Percentiles rank a stretch among this genome's conserved stretches.
Conservation (phyloP, 768 basidiomycete genomes). For the Russula abietina region DNA sequence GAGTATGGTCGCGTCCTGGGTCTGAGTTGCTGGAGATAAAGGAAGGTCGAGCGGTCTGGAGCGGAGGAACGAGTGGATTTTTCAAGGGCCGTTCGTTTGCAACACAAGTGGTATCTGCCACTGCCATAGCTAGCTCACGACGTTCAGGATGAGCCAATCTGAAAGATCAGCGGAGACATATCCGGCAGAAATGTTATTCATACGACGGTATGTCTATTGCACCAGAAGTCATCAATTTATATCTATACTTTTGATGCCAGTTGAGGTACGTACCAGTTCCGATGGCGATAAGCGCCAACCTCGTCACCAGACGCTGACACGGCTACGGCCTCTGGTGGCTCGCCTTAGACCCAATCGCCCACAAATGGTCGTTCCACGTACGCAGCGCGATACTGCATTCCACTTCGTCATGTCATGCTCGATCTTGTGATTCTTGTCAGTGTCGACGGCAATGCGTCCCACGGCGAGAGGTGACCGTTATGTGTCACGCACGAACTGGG, state of each 20-base stretch:
- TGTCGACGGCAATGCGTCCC: constrained; percentile 56
- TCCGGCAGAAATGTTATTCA: no score
- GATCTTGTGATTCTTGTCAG: constrained; percentile 29
- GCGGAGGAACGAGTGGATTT: no score
- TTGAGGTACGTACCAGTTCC: no score
- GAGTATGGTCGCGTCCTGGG: no score
- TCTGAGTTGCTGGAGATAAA: no score
- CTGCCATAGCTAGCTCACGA: not conserved
- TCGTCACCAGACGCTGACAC: constrained; percentile 20
- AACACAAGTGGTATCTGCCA: not conserved
- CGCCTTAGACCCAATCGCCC: constrained; percentile 63
- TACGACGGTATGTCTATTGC: no score
- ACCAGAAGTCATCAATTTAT: no score
- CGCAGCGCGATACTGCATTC: constrained; percentile 68
- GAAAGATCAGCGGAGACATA: not conserved
- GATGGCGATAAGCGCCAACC: no score
- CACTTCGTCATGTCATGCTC: constrained; percentile 45
- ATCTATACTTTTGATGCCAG: no score
- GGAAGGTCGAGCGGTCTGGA: no score
- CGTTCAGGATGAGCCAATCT: not conserved
- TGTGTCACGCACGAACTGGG: constrained; percentile 37
- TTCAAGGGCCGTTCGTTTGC: no score
- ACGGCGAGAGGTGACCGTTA: constrained; percentile 65
- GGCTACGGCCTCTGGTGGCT: constrained; percentile 42
- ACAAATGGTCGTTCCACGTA: constrained; percentile 71